Conservation (phyloP, 164 flowering plant species). For the Amborella trichopoda region DNA sequence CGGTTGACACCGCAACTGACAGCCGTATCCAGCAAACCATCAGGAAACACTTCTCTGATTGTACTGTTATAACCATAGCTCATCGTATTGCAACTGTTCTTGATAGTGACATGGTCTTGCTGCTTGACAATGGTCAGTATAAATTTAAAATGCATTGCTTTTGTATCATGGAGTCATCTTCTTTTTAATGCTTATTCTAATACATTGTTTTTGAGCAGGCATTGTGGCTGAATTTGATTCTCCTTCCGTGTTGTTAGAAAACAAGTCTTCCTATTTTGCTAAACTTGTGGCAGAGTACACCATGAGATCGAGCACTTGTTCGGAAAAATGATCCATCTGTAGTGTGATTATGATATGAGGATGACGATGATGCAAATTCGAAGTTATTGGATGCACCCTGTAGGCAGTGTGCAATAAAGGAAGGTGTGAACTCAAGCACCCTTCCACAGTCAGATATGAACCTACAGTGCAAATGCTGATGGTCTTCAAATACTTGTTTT, state of each 20-base stretch:
- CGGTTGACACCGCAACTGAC: constrained; percentile 45
- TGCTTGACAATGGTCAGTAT: constrained; percentile 21
- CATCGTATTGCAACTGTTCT: constrained; percentile 35
- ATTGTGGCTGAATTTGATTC: constrained; percentile 18
- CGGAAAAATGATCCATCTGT: too few species aligned
- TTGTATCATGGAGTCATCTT: neutral
- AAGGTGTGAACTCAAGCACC: too few species aligned
- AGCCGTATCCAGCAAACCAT: constrained; percentile 29
- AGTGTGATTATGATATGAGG: too few species aligned
- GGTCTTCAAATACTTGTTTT: too few species aligned
- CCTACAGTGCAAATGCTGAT: too few species aligned
- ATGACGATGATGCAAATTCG: too few species aligned
- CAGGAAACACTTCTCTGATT: constrained; percentile 20
- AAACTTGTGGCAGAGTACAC: constrained; percentile 25
- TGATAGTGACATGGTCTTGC: constrained; percentile 26
- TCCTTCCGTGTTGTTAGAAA: constrained; percentile 18
- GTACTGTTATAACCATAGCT: constrained; percentile 36
- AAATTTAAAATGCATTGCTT: neutral
- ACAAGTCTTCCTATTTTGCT: constrained; percentile 16
- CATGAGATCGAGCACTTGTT: constrained; percentile 12
- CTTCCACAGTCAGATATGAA: too few species aligned
- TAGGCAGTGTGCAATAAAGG: too few species aligned
- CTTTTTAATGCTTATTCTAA: neutral
- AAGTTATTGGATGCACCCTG: too few species aligned
- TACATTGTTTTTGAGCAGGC: neutral